Base-by-base conservation (phyloP, 768 basidiomycete genomes). In the Boletus sensibilis region DNA sequence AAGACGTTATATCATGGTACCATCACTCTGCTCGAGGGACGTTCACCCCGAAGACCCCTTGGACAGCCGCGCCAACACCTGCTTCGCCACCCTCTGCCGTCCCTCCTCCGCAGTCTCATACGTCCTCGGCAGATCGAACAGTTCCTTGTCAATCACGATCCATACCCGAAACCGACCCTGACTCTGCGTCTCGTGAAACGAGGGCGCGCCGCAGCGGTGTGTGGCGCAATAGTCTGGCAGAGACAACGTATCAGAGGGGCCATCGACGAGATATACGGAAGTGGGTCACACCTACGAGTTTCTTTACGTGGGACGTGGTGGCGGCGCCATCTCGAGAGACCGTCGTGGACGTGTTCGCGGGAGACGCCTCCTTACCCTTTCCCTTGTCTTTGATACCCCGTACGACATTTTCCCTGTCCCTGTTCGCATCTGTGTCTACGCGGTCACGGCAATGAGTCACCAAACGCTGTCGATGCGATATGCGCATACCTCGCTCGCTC, bases 81-180 rank as follows among this genome's bases (percentile, higher is more conserved):
- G 73, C 69, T 76, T 80, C 42, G 79, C 75, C 6, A 81, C 71
- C 34, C 74, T 71, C 62, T 80, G 71, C 40, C 72, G 64, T 18
- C 79, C 79, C 57, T 76, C 74, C 35, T 70, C 71, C 35, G 72
- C 59, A 29, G 65, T 76, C 31, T 54, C 52, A 55, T 78, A 81
- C 21, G 65, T 71, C 44, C 68, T 69, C 14, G 71, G 78, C n/a
- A 80, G 69, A 61, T 80, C 78, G 44, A 77, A 73, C 23, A 75
- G 72, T 43, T 78, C 76, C 34, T 69, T 70, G 18, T 75, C 77
- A 40, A 80, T 73, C 54, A 78, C 69, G n/a, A 79, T 75, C 79
- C 80, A 81, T 5, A 78, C 78, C 34, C 72, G 76, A 51, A 72
- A 76, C 13, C 50, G 59, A 21, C 44, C 52, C 23, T 59, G 44